Conservation (phyloP, 345 rosid species). For the Eutrema japonicum region DNA sequence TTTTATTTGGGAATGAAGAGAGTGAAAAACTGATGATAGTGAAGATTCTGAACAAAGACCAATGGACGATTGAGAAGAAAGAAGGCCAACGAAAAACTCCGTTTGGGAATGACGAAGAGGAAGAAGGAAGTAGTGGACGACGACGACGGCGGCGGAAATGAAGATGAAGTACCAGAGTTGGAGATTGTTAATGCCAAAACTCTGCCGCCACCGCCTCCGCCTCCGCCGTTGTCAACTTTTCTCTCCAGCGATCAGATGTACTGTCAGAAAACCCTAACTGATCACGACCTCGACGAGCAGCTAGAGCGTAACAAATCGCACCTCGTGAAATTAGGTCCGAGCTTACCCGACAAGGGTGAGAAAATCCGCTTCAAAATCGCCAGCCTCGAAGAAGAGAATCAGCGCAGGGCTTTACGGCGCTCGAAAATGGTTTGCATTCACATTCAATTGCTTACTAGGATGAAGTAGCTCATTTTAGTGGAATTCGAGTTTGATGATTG, state of each 20-base stretch:
- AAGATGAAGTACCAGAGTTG: slow-evolving; percentile 45
- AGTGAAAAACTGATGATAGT: neutral
- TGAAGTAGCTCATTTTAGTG: neutral
- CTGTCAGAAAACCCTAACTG: slow-evolving; percentile 37
- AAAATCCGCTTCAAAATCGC: slow-evolving; percentile 47
- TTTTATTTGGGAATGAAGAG: too few relatives aligned
- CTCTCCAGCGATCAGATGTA: slow-evolving; percentile 38
- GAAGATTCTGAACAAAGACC: slow-evolving; percentile 18
- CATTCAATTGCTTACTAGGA: neutral
- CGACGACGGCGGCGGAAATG: slow-evolving; percentile 22
- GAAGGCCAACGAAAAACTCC: neutral
- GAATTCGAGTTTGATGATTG: neutral
- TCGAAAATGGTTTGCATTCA: slow-evolving; percentile 44
- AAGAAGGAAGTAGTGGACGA: slow-evolving; percentile 1
- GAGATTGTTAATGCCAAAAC: slow-evolving; percentile 31
- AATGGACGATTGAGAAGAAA: slow-evolving; percentile 17
- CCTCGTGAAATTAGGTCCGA: neutral
- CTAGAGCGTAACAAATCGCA: slow-evolving; percentile 40
- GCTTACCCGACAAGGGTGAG: slow-evolving; percentile 57
- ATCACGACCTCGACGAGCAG: slow-evolving; percentile 44
- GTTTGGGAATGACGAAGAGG: slow-evolving; percentile 23
- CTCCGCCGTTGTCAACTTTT: slow-evolving; percentile 14
- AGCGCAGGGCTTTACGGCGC: slow-evolving; percentile 45
- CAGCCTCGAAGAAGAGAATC: slow-evolving; percentile 54
- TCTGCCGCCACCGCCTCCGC: slow-evolving; percentile 6